Base-by-base conservation (phyloP, 306 rosid species). In the Dalbergia cochinchinensis region DNA sequence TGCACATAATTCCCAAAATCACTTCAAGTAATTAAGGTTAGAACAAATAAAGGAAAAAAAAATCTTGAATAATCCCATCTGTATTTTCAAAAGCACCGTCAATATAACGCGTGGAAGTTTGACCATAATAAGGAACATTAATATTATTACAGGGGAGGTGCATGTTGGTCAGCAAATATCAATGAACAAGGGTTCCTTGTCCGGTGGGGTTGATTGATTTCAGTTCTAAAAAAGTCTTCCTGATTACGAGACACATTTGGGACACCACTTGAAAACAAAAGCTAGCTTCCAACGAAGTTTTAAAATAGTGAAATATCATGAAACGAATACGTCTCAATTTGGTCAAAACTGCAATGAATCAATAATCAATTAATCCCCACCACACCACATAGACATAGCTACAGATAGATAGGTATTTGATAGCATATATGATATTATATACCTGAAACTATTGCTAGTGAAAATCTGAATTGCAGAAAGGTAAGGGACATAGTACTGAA, bases 401-500 rank as follows among this genome's bases (percentile, higher is more conserved):
- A 62, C 10, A 33, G 15, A 22, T 13, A 4, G 22, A 62, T 34
- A 14, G 45, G 14, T 15, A 31, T 34, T 12, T 13, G 13, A 20
- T 34, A 0, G 18, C 5, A 9, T 3, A 59, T 50, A 31, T 47
- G 53, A 42, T 5, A 63, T 26, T 14, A 31, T 4, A 37, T 83
- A 96, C 99, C 99, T 91, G 86, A 87, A 82, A 77, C 60, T 67
- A 48, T 85, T 85, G 91, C 99, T 89, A 9, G 99, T 93, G 92
- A 86, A 96, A 41, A 96, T 90, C 84, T 96, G 98, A 78, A 96
- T 90, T 14, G 93, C 99, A 10, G 99, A 96, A 83, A 96, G 99
- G 71, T 96, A 96, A 65, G 99, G 99, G 4, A 96, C 99, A 71
- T 96, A 96, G 82, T 91, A 96, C 77, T 96, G 99, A 33, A 91